A percentile compares a stretch with the other conserved stretches of the same genome.
phyloP scores from a whole-genome alignment of 2,329 filamentous ascomycete species.

The Gnomoniopsis sp. region DNA sequence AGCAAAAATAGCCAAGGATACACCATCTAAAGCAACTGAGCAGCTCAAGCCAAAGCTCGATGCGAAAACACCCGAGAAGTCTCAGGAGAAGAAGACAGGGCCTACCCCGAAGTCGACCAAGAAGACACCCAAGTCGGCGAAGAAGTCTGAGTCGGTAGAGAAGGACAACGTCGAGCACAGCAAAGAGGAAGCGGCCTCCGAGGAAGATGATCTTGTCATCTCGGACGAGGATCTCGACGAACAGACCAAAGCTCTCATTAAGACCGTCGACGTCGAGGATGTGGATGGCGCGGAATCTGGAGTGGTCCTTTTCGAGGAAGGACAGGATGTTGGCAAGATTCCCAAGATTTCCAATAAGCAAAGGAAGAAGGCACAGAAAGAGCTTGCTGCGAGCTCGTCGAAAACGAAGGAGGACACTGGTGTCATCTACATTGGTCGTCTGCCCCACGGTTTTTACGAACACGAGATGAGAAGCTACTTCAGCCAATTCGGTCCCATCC shows the following conservation, averaged over 20 bases:
- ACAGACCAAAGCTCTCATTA: constrained; percentile 16
- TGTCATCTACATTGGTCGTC: constrained; percentile 84
- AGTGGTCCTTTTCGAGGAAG: constrained; percentile 37
- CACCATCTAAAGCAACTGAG: not conserved
- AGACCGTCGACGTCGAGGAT: constrained; percentile 16
- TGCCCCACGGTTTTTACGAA: constrained; percentile 91
- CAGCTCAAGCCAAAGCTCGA: not conserved
- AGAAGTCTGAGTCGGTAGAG: constrained; percentile 1
- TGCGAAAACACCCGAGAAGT: not conserved
- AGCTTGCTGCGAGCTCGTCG: constrained; percentile 3
- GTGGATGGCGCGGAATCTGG: constrained; percentile 16
- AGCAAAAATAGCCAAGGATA: not conserved
- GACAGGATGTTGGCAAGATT: constrained; percentile 48
- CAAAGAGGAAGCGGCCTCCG: not conserved
- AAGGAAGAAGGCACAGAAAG: constrained; percentile 39
- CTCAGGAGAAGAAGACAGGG: not conserved
- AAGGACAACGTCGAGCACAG: not conserved
- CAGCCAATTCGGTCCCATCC: constrained; percentile 84
- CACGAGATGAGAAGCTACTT: constrained; percentile 93
- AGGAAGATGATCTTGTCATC: constrained; percentile 4
- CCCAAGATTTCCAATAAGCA: constrained; percentile 45
- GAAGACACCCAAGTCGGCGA: constrained; percentile 6
- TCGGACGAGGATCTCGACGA: constrained; percentile 18
- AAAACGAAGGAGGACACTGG: constrained; percentile 57
- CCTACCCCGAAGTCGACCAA: not conserved